phyloP scores from a whole-genome alignment of 2,329 filamentous ascomycete genomes.

The Trichoderma koningii region DNA sequence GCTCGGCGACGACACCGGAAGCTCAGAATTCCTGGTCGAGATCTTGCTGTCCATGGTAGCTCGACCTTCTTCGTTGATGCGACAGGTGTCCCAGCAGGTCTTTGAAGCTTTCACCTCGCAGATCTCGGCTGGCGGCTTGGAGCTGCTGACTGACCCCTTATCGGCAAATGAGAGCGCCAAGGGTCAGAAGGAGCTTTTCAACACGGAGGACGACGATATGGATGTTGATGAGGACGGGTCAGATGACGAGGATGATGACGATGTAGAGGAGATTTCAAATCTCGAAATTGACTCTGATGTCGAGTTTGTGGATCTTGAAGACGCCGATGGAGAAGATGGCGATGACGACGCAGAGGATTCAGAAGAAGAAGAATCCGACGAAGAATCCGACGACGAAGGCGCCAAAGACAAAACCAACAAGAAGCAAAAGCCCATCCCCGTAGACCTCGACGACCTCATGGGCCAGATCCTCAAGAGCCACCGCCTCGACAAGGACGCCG shows the following conservation, averaged over 20 bases:
- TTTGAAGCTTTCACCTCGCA: conserved; percentile 79
- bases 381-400: conserved; percentile 48
- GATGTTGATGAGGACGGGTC: conserved; percentile 51
- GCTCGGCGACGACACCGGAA: conserved; percentile 52
- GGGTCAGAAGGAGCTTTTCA: conserved; percentile 85
- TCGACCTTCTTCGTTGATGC: conserved; percentile 79
- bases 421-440: conserved; percentile 45
- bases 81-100: conserved; percentile 83
- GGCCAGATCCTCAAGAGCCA: conserved; percentile 77
- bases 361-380: conserved; percentile 46
- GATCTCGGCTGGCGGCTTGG: conserved; percentile 71
- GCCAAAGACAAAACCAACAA: conserved; percentile 44
- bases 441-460: conserved; percentile 70
- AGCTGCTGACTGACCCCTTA: conserved; percentile 67
- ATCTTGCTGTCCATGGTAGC: conserved; percentile 88
- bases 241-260: conserved; percentile 48
- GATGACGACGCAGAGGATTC: conserved; percentile 50
- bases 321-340: conserved; percentile 45
- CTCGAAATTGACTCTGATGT: conserved; percentile 50
- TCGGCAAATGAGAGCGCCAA: conserved; percentile 76
- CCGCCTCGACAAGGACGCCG: conserved; percentile 59
- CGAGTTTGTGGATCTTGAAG: conserved; percentile 51
- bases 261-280: conserved; percentile 47
- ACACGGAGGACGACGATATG: conserved; percentile 63
- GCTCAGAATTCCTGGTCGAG: conserved; percentile 77